A percentile compares a stretch with the other conserved stretches of the same genome.
Conservation (phyloP, 2,329 filamentous ascomycete genomes). For the Magnaporthales sp. region DNA sequence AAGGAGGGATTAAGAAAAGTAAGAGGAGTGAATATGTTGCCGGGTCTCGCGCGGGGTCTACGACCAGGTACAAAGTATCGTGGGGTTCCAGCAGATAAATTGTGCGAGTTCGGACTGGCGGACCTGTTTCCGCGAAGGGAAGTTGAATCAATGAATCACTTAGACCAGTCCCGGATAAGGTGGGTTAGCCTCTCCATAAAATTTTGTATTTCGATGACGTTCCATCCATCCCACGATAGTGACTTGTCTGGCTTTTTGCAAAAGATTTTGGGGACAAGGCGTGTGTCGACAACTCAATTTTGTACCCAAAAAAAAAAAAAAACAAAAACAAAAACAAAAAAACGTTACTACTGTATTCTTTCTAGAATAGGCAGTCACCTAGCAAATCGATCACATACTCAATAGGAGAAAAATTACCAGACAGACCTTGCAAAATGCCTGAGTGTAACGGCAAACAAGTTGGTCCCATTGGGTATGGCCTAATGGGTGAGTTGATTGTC, state of each 20-base stretch:
- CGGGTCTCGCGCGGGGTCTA: too few relatives aligned
- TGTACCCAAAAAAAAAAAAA: neutral
- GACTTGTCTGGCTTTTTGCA: neutral
- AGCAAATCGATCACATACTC: neutral
- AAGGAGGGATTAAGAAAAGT: too few relatives aligned
- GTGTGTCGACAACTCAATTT: neutral
- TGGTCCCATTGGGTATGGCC: constrained; percentile 20
- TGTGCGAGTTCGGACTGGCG: neutral
- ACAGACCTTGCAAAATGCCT: neutral
- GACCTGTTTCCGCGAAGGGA: neutral
- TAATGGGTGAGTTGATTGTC: constrained; percentile 18
- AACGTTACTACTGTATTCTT: too few relatives aligned
- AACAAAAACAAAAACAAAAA: too few relatives aligned
- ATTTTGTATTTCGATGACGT: neutral
- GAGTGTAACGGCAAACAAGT: constrained; percentile 19
- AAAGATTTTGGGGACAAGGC: neutral
- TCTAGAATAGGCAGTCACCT: too few relatives aligned
- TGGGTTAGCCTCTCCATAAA: neutral
- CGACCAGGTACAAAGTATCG: neutral
- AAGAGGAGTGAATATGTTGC: too few relatives aligned
- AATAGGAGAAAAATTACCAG: neutral
- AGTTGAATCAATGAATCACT: neutral
- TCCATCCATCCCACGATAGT: neutral
- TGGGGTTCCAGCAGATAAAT: neutral
- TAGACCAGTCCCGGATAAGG: neutral